phyloP scores from a whole-genome alignment of 2,329 filamentous ascomycete species.

The Aspergillus quadricinctus region DNA sequence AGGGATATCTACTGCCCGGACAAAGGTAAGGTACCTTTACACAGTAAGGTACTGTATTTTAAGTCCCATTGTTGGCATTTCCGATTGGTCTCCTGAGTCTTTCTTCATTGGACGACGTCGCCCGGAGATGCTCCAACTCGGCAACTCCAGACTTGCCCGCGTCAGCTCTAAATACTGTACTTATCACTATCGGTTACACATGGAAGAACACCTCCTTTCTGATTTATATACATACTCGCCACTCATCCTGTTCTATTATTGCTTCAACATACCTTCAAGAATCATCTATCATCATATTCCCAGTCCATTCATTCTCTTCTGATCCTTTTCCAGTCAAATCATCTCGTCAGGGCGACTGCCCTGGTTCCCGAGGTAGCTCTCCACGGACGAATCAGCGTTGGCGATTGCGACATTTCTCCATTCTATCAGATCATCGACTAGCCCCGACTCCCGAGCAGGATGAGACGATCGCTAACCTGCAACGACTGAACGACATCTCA shows the following conservation, averaged over 20 bases:
- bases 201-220: neutral
- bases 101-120: neutral
- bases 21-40: neutral
- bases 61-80: neutral
- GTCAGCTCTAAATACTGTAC: neutral
- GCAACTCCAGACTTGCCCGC: too few relatives aligned
- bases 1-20: neutral
- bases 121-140: too few relatives aligned
- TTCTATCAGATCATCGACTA: conserved; percentile 40
- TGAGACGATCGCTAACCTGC: conserved; percentile 17
- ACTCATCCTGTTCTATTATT: neutral
- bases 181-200: neutral
- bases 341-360: neutral
- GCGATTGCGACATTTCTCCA: conserved; percentile 44
- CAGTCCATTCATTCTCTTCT: neutral
- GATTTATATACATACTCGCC: neutral
- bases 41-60: neutral
- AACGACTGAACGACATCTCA: neutral
- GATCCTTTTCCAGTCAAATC: neutral
- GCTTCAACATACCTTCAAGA: neutral
- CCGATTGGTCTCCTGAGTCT: neutral
- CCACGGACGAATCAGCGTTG: conserved; percentile 25
- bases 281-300: neutral
- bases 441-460: conserved; percentile 18
- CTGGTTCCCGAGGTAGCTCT: conserved; percentile 3